Evolutionary conservation across 208 protist genomes (phyloP), one percentile per base, ranked within the genome.

Genomic region (Crithidia thermophila): DNA sequence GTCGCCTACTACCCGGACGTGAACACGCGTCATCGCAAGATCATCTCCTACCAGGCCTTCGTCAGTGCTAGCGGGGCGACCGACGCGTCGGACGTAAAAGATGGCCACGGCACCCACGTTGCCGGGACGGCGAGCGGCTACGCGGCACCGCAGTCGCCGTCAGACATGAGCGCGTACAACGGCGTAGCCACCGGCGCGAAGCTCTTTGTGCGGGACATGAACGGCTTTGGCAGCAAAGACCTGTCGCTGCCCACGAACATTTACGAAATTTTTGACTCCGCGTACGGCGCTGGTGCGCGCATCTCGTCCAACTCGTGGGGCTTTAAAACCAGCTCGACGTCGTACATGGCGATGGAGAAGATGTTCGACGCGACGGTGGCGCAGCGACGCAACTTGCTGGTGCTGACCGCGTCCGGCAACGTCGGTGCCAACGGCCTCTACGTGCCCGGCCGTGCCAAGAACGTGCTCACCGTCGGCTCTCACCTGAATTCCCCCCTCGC

Each of bases 271-370:
- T 94, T 95, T 67, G 31, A n/a, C 3, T 51, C 79, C 11, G 79
- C 80, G 23, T 91, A 91, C 69, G 49, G 45, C 13, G 64, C 45
- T 2, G 93, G 91, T 2, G 91, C 91, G 6, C 80, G 84, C 46
- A 83, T 98, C 23, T 88, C 79, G 27, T 88, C 81, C 63, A 97
- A 97, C 77, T 97, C 92, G 18, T 97, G 91, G 90, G 94, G 94
- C 30, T 81, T 87, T 46, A 46, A 47, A n/a, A 58, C 42, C 20
- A 36, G 14, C 7, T 30, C 65, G 1, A 31, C 42, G 31, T 47
- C 59, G 59, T 96, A 97, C 71, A 65, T 74, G 1, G 73, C 81
- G 14, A 59, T 88, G n/a, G 87, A 94, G 63, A 72, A 75, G 56
- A 52, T 72, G 52, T 73, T 92, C n/a, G 93, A 97, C 76, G 16